Evolutionary conservation across 2,329 filamentous ascomycete species (phyloP).

Genomic region (Zymoseptoria crescenta): DNA sequence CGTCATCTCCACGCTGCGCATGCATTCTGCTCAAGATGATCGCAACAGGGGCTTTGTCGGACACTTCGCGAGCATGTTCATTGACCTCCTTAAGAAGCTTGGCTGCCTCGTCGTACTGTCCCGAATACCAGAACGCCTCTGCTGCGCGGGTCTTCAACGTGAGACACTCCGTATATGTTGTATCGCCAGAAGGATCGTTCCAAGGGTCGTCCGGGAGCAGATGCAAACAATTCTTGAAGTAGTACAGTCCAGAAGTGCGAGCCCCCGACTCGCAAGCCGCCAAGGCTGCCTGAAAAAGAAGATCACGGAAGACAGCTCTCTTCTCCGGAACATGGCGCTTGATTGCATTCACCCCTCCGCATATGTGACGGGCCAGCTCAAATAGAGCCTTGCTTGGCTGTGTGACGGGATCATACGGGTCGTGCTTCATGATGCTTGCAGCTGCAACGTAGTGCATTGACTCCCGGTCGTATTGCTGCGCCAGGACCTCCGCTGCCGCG

Average conservation of each 20-base stretch:
- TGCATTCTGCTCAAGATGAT: conserved; percentile 75
- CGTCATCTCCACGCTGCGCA: conserved; percentile 64
- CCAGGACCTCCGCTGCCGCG: conserved; percentile 64
- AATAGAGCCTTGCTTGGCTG: conserved; percentile 48
- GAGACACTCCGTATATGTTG: conserved; percentile 78
- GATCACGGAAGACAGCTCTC: conserved; percentile 52
- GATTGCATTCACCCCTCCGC: conserved; percentile 67
- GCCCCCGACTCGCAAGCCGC: conserved; percentile 75
- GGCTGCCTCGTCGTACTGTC: conserved; percentile 59
- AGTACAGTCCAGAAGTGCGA: conserved; percentile 71
- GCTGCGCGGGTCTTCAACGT: conserved; percentile 70
- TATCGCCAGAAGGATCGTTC: conserved; percentile 59
- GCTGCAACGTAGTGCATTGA: conserved; percentile 92
- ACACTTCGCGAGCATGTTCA: conserved; percentile 57
- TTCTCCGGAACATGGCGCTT: conserved; percentile 51
- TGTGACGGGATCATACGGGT: conserved; percentile 50
- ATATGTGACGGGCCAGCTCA: conserved; percentile 72
- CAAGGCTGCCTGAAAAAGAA: conserved; percentile 72
- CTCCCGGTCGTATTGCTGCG: conserved; percentile 56
- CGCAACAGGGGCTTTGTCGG: conserved; percentile 78
- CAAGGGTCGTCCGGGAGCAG: conserved; percentile 77
- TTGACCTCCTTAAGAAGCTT: conserved; percentile 64
- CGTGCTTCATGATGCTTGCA: conserved; percentile 69
- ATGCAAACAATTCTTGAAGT: conserved; percentile 66
- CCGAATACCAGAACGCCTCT: conserved; percentile 75